Evolutionary conservation across 2,329 filamentous ascomycete species (phyloP), one percentile per base, ranked within the genome.

Genomic region (Exophiala sp.): DNA sequence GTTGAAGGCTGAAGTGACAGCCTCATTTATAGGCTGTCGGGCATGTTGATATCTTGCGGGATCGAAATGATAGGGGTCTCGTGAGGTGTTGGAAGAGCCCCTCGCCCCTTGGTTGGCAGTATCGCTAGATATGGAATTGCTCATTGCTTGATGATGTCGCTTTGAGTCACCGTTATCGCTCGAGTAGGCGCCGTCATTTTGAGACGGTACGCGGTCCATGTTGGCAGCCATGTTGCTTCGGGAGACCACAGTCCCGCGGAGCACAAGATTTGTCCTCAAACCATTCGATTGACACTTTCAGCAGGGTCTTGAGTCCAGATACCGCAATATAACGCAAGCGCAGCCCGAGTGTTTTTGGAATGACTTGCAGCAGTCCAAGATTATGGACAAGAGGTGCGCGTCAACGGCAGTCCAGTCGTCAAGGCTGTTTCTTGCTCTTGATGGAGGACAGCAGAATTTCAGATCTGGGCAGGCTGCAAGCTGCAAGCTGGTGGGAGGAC

Each of bases 1-100:
- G 61, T 79, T 72, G 55, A 82, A 80, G 8, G 80, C 80, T 58
- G 77, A 76, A 61, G 74, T 77, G 60, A 84, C 78, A 33, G 80
- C 81, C 62, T 82, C 79, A 61, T 79, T 78, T 60, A 84, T 75
- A 10, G 76, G 76, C 55, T 75, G 73, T 52, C 69, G 68, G 4
- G 66, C 67, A 2, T 65, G 63, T 14, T 50, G 53, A 46, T 50
- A 52, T 55, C 54, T 54, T 39, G 54, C 44, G 21, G 55, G 20
- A 34, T 62, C 56, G 21, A 41, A 29, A 12, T 40, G 49, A 21
- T 52, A 32, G 16, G 49, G 18, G 29, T 47, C 56, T 5, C 33
- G 54, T 33, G 47, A 42, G 46, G 45, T 35, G 33, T 36, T 54
- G 21, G 54, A 50, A 36, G 46, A 48, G 14, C 45, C 54, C 12